phyloP scores from a whole-genome alignment of 129 eudicot genomes.

The Helianthus tuberosus region DNA sequence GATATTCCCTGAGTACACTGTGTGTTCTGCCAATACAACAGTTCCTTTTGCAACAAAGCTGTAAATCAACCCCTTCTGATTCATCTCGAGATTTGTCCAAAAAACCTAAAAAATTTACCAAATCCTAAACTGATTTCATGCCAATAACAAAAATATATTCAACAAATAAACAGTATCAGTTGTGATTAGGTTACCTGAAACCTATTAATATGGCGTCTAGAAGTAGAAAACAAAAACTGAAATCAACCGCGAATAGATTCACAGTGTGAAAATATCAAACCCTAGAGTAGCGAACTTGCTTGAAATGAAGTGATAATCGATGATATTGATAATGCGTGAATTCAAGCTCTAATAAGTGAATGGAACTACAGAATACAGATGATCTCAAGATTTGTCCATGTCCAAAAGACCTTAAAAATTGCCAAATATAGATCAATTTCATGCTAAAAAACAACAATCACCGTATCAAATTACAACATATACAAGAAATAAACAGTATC shows the following conservation, averaged over 20 bases:
- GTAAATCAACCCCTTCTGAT: conserved; percentile 89
- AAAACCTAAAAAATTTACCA: neutral
- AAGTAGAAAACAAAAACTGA: neutral
- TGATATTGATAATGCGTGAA: conserved; percentile 1
- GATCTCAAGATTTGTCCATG: too few relatives aligned
- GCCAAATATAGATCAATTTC: too few relatives aligned
- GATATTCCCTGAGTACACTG: conserved; percentile 88
- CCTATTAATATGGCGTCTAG: neutral
- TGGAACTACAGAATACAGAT: neutral
- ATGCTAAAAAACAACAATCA: neutral
- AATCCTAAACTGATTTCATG: conserved; percentile 5
- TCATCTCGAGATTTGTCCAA: conserved; percentile 42
- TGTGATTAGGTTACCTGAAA: neutral
- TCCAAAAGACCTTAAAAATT: too few relatives aligned
- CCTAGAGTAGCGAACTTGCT: neutral
- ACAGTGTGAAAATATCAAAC: neutral
- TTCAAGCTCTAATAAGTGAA: neutral
- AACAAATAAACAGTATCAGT: neutral
- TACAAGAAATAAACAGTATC: neutral
- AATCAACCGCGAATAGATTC: neutral
- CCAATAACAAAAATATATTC: too few relatives aligned
- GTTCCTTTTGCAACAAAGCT: conserved; percentile 97
- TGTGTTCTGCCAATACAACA: conserved; percentile 91
- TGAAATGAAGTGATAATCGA: neutral
- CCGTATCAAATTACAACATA: neutral